A percentile compares a stretch with the other conserved stretches of the same genome.
Evolutionary conservation across 2,329 filamentous ascomycete genomes (phyloP).

Genomic region (Exophiala viscosa): DNA sequence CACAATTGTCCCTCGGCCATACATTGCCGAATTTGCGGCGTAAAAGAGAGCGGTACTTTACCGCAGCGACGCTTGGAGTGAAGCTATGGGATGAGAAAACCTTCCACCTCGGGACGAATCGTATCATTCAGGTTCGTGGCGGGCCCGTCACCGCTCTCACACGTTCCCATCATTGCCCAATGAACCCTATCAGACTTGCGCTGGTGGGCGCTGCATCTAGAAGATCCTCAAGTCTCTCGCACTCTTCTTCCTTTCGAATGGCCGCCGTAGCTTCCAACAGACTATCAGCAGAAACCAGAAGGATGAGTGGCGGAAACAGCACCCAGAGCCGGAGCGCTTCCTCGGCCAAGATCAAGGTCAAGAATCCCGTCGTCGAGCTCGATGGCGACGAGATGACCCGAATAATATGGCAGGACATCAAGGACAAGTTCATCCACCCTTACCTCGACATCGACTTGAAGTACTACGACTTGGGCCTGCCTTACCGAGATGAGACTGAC

Average conservation of each 20-base stretch:
- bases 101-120: constrained; percentile 1
- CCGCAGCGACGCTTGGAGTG: too few species aligned
- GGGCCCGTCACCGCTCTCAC: constrained; percentile 1
- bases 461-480: constrained; percentile 91
- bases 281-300: constrained; percentile 24
- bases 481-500: constrained; percentile 92
- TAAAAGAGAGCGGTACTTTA: not conserved
- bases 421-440: constrained; percentile 66
- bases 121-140: not conserved
- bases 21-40: not conserved
- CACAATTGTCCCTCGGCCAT: not conserved
- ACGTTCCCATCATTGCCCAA: constrained; percentile 4
- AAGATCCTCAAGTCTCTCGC: constrained; percentile 9
- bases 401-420: constrained; percentile 99
- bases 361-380: constrained; percentile 97
- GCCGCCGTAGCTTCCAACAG: constrained; percentile 19
- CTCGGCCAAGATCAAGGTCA: constrained; percentile 90
- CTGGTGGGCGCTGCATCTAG: constrained; percentile 20
- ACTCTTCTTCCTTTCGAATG: constrained; percentile 15
- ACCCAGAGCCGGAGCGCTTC: constrained; percentile 45
- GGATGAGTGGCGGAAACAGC: constrained; percentile 5
- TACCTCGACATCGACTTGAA: constrained; percentile 98
- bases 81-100: not conserved
- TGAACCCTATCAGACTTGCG: constrained; percentile 21
- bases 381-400: constrained; percentile 95